Evolutionary conservation across 73 alveolate genomes (phyloP), one percentile per base, ranked within the genome.

Genomic region (Breviolum minutum): DNA sequence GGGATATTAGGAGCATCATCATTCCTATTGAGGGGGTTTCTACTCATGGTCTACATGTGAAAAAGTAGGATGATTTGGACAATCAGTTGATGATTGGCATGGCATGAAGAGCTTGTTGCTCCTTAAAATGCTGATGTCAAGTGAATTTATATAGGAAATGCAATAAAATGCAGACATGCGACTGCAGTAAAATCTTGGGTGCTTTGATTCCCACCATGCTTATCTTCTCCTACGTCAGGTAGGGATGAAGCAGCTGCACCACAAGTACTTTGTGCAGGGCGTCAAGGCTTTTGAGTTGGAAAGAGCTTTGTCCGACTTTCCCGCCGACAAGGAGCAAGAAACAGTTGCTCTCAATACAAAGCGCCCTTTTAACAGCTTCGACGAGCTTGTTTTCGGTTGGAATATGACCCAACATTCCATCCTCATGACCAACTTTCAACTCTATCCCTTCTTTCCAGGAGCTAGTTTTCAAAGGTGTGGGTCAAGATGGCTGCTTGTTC

Each of bases 191-290:
- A n/a, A n/a, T n/a, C n/a, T n/a, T n/a, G n/a, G n/a, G n/a, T n/a
- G n/a, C n/a, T n/a, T n/a, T 40, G 54, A 40, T 40, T 40, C 54
- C 54, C 83, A 6, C 8, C 83, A 73, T 73, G 83, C 61, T 13
- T 9, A 22, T 2, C 77, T 6, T 68, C n/a, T 68, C 66, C 16
- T 10, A 13, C 20, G 77, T 54, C 88, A 92, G 98, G 98, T 92
- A 80, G 98, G 98, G 61, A 76, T 76, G 82, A 61, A 76, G 82
- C 91, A 30, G 10, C 81, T 92, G 62, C 63, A 63, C 81, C 89
- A 80, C 64, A 73, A 92, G 29, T 92, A 92, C 90, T 92, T 92
- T 66, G 98, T 92, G 70, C 98, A 92, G 73, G 98, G 98, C 81
- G 98, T 92, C 69, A 92, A 92, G 73, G 98, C 98, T 54, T 92